Evolutionary conservation across 768 basidiomycete genomes (phyloP).

Genomic region (Russula foetens): DNA sequence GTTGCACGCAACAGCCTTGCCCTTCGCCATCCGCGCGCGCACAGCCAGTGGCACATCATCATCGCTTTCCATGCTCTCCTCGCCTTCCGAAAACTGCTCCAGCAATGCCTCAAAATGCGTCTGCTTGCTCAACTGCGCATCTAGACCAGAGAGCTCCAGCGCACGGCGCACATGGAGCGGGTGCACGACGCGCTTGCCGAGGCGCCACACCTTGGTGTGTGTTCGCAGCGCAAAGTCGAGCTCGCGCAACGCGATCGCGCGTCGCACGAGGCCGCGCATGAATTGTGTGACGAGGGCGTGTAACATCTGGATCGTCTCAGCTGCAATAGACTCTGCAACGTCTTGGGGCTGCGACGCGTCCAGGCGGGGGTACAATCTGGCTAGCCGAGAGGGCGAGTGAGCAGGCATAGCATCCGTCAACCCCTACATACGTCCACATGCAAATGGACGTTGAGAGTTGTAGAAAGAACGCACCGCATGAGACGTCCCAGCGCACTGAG

Average conservation of each 20-base stretch:
- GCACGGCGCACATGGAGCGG: slow-evolving; percentile 39
- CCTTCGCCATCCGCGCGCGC: slow-evolving; percentile 2
- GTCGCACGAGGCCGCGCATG: slow-evolving; percentile 41
- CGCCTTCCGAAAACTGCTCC: slow-evolving; percentile 8
- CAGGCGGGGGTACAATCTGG: slow-evolving; percentile 28
- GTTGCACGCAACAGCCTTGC: background rate
- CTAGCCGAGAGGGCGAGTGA: too few species aligned
- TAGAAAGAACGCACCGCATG: slow-evolving; percentile 32
- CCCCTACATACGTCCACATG: too few species aligned
- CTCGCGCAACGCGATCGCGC: slow-evolving; percentile 46
- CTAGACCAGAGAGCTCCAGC: slow-evolving; percentile 37
- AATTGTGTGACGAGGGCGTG: slow-evolving; percentile 32
- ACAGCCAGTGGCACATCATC: slow-evolving; percentile 11
- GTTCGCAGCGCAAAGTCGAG: slow-evolving; percentile 51
- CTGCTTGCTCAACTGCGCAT: slow-evolving; percentile 30
- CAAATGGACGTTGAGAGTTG: too few species aligned
- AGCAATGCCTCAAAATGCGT: slow-evolving; percentile 35
- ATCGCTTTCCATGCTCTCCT: slow-evolving; percentile 4
- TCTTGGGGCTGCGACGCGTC: slow-evolving; percentile 19
- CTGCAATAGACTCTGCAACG: slow-evolving; percentile 35
- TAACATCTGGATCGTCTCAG: slow-evolving; percentile 39
- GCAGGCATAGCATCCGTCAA: too few species aligned
- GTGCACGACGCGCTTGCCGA: slow-evolving; percentile 31
- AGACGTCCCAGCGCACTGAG: slow-evolving; percentile 31
- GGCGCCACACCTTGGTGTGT: slow-evolving; percentile 52